Evolutionary conservation across 164 flowering plant species (phyloP).

Genomic region (Pachysandra terminalis): DNA sequence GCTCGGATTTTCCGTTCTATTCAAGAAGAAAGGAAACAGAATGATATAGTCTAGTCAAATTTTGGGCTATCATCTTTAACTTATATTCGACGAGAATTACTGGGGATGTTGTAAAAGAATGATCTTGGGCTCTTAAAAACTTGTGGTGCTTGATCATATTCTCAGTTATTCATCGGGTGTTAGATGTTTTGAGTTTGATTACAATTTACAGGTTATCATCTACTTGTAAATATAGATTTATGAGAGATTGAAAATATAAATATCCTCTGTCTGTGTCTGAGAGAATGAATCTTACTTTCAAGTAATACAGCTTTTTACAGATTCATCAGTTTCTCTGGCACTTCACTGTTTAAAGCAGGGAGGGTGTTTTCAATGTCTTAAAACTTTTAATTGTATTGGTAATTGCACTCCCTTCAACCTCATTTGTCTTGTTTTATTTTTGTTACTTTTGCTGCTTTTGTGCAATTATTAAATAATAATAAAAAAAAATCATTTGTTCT

Average conservation of each 20-base stretch:
- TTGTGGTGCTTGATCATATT: conserved; percentile 1
- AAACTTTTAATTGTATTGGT: no score
- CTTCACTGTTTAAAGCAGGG: no score
- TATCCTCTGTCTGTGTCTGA: not conserved
- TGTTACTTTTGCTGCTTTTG: no score
- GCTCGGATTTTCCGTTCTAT: conserved; percentile 78
- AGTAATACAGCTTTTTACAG: no score
- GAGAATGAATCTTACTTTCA: no score
- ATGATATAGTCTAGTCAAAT: conserved; percentile 31
- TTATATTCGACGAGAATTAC: not conserved
- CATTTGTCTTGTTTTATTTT: no score
- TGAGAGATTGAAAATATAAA: not conserved
- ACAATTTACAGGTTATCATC: not conserved
- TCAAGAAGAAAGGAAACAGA: conserved; percentile 69
- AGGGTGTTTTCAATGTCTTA: no score
- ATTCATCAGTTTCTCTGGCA: no score
- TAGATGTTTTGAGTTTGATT: not conserved
- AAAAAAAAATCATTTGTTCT: no score
- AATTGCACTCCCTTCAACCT: no score
- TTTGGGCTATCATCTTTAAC: not conserved
- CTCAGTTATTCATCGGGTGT: not conserved
- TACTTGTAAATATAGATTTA: not conserved
- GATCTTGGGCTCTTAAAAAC: not conserved
- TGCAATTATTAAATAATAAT: no score
- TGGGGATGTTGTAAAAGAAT: not conserved